Evolutionary conservation across 345 rosid species (phyloP).

Genomic region (Eucalyptus polyanthemos): DNA sequence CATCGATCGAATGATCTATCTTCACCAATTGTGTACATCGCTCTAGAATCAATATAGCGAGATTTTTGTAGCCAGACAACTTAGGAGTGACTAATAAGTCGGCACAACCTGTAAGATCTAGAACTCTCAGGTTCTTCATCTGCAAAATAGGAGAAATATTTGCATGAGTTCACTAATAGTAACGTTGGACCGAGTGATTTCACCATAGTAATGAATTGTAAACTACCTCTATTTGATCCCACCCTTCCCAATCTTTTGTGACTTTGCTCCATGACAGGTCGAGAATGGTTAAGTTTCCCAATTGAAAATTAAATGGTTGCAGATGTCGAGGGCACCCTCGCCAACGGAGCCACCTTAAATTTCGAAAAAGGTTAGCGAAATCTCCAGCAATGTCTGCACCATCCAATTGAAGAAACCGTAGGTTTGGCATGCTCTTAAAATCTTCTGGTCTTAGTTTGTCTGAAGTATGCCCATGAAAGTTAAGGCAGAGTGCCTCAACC

Average conservation of each 20-base stretch:
- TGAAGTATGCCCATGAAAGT: too few relatives aligned
- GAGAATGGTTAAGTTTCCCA: neutral
- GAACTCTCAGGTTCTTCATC: neutral
- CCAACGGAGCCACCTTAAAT: neutral
- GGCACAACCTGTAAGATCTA: neutral
- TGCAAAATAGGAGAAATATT: neutral
- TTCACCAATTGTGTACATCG: neutral
- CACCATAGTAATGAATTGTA: rapidly evolving
- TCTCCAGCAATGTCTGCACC: too few relatives aligned
- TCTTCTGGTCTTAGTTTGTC: too few relatives aligned
- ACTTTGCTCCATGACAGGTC: neutral
- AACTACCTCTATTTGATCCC: neutral
- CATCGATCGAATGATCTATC: rapidly evolving
- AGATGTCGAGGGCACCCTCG: too few relatives aligned
- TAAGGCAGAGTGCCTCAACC: neutral
- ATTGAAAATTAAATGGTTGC: neutral
- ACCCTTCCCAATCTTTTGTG: neutral
- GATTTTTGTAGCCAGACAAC: neutral
- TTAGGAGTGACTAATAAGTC: neutral
- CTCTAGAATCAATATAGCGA: neutral
- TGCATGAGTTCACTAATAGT: neutral
- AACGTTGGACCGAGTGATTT: rapidly evolving
- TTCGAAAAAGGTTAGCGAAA: too few relatives aligned
- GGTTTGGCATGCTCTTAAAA: too few relatives aligned
- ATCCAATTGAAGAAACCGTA: too few relatives aligned